Base-by-base conservation (phyloP, 1,284 basidiomycete species). In the Vanrija sp. region DNA sequence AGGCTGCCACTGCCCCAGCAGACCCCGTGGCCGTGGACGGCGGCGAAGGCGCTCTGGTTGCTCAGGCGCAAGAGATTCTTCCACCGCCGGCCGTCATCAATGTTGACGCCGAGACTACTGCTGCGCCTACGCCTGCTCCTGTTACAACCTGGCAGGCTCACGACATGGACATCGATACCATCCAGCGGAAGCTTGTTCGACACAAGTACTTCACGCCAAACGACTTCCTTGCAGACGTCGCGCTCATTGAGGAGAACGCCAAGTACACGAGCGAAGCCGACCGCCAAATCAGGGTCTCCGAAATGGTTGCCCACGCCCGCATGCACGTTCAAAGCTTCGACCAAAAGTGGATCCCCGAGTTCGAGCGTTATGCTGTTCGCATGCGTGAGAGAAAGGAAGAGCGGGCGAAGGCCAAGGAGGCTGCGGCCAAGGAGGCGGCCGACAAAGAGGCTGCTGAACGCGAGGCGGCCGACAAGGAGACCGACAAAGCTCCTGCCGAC, bases 211-310 rank as follows among this genome's bases (percentile, higher is more conserved):
- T 91, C 36, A 93, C 91, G 0, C 88, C 89, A 0, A 82, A 85
- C 47, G 84, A 89, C 53, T 96, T 98, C 77, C 80, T 97, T 9
- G 84, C 86, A 41, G 96, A 98, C 67, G 81, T 98, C 49, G 79
- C 82, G 47, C 88, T 88, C 75, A 97, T 98, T 57, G 87, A 94
- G 19, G 84, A 87, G 62, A 98, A 98, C 63, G 88, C 95, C 0
- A 79, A 83, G 43, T 79, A 79, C 22, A 65, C 83, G 45, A 81
- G 85, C 57, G 92, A 98, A 68, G 72, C 78, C 9, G 95, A 95
- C 10, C 79, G 88, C 37, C 74, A 89, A 27, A 82, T 84, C 65
- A 87, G 87, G 62, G 89, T 96, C 0, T 86, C 90, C 58, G 88
- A 92, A 49, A 91, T 98, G 91, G 83, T 85, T 55, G 93, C 86